Base-by-base conservation (phyloP, 169 alveolate species). In the Ichthyophthirius multifiliis region DNA sequence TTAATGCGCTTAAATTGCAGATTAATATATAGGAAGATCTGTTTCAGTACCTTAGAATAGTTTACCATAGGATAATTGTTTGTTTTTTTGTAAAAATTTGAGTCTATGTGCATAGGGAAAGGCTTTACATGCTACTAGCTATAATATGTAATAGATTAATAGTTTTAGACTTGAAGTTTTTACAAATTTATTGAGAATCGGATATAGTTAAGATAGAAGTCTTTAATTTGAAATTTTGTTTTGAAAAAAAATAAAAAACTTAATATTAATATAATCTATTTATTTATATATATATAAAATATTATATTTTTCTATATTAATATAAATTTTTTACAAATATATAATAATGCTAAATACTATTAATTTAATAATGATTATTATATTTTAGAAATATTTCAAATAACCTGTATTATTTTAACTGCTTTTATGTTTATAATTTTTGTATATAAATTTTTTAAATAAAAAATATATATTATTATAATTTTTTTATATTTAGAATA, bases 101-200 rank as follows among this genome's bases (percentile, higher is more conserved):
- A 34, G 31, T n/a, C n/a, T 67, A 0, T 12, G 39, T 5, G 77
- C 62, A 13, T 34, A 34, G 13, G 77, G 77, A 9, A 39, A 39
- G 9, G 41, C 35, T 67, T 32, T 67, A n/a, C 43, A 35, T 16
- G 31, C 62, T 16, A 32, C 34, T 13, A 41, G 55, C 20, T 67
- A 67, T 18, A 67, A 62, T 37, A 18, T 34, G 20, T 47, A 67
- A 6, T 37, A 35, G 35, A 67, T 67, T 31, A 37, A 67, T 10
- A 18, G 34, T 20, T 67, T 67, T 67, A 67, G 77, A 67, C 41
- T 67, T 18, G 48, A 67, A 67, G 12, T 67, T 37, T 67, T 67
- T 44, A 34, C 77, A 16, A 18, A 15, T 31, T 30, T 67, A 27
- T 39, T 67, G 13, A 67, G 77, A 41, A 67, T 67, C 41, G 77